These are phyloP conservation scores for Lycium barbarum DNA, from an alignment of 257 asterid species.

Conservation along the genomic window DNA sequence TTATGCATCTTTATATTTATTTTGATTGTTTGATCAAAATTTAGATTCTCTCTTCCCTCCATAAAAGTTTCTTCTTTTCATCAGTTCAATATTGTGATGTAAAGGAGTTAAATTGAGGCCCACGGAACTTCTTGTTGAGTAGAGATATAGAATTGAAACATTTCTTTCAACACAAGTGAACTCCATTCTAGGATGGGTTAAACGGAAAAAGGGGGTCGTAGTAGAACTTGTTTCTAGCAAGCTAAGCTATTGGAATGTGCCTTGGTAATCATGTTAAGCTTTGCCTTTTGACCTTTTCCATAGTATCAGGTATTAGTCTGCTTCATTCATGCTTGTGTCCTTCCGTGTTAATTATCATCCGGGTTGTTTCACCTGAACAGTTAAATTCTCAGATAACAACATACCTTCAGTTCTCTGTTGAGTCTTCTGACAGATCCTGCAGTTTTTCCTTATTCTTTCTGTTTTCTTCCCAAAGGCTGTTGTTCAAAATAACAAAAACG, in stretches of 20 bases:
- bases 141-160: not conserved
- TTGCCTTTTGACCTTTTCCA: not conserved
- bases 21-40: not conserved
- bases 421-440: no score
- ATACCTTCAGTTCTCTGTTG: no score
- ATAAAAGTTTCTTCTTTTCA: not conserved
- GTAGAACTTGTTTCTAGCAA: no score
- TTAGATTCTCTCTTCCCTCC: not conserved
- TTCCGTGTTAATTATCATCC: no score
- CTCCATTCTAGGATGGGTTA: not conserved
- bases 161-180: not conserved
- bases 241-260: no score
- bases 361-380: no score
- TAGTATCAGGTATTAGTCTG: not conserved
- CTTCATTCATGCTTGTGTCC: no score
- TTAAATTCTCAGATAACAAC: no score
- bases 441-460: no score
- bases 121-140: not conserved
- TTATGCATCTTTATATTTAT: slow-evolving; percentile 6
- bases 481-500: no score
- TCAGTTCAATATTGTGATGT: not conserved
- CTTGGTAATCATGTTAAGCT: not conserved
- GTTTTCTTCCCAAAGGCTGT: no score
- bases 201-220: not conserved
- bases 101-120: not conserved